These are phyloP conservation scores for Sicyos baderoa DNA, from an alignment of 306 rosid species.

Conservation along the genomic window DNA sequence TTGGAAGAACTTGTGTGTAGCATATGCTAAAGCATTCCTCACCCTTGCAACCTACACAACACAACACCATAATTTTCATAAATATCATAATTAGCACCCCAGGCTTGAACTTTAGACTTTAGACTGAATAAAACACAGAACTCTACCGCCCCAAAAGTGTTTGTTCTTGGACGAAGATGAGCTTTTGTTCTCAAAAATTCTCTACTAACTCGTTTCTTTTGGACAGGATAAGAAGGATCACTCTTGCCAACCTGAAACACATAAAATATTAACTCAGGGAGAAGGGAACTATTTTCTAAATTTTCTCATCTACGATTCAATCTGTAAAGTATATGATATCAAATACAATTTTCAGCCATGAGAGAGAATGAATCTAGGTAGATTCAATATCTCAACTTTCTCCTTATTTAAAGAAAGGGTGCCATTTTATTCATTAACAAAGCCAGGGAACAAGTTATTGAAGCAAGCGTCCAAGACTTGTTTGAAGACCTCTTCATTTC, in stretches of 20 bases:
- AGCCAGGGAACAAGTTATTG: neutral
- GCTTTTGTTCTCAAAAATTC: conserved; percentile 94
- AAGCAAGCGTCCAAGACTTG: neutral
- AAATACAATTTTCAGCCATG: conserved; percentile 6
- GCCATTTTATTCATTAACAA: neutral
- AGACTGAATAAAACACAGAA: conserved; percentile 22
- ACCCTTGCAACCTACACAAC: conserved; percentile 79
- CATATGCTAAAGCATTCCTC: conserved; percentile 80
- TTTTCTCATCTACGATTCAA: neutral
- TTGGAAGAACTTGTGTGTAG: conserved; percentile 91
- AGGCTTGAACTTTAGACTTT: neutral
- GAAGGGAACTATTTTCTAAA: neutral
- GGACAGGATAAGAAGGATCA: conserved; percentile 87
- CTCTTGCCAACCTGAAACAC: conserved; percentile 67
- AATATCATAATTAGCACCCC: neutral
- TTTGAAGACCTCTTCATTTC: neutral
- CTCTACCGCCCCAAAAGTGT: conserved; percentile 92
- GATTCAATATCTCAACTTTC: neutral
- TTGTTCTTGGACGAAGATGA: conserved; percentile 91
- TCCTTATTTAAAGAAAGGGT: neutral
- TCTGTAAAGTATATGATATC: neutral
- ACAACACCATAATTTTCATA: conserved; percentile 9
- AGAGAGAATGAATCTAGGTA: neutral
- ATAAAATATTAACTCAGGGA: conserved; percentile 2
- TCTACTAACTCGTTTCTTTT: conserved; percentile 82